Evolutionary conservation across 1,284 basidiomycete species (phyloP), one percentile per base, ranked within the genome.

Genomic region (Melampsora medusae): DNA sequence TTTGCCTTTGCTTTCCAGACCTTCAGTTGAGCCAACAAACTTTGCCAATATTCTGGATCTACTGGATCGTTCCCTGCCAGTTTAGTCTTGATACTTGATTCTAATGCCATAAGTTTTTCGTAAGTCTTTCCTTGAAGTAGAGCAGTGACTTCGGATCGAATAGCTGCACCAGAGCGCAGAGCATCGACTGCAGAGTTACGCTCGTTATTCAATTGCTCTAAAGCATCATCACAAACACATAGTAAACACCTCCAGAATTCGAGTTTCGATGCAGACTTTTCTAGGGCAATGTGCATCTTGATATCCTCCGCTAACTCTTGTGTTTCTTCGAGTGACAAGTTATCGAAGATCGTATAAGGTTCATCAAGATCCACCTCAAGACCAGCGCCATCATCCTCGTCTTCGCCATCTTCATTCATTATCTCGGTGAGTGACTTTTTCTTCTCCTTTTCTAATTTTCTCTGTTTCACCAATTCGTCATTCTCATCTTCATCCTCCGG

Each of bases 201-300:
- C 85, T 87, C 64, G 83, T 85, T 79, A 87, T 80, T 87, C 71
- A 95, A 87, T 70, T 88, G 87, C 65, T 94, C 92, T n/a, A 98
- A 84, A 64, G 90, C 89, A 83, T 97, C 92, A 81, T 95, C 91
- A 84, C 94, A 97, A 2, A 99, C 90, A 10, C 97, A 91, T 88
- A 96, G 91, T 92, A 99, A 96, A 80, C 96, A 92, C 90, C 93
- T 92, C 97, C 97, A 99, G 83, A 98, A 99, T 79, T 98, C 95
- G 76, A 95, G 88, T 82, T 96, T 95, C 53, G 89, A 85, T 16
- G 93, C 89, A 22, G 88, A 87, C 80, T 90, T 90, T 82, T 99
- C 97, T 49, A 99, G 86, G 7, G 89, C 87, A 59, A 98, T 86
- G 82, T 98, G 97, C 81, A 90, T 89, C 83, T 94, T 90, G 79